phyloP scores from a whole-genome alignment of 2,329 filamentous ascomycete species.

The Colletotrichum australisinense region DNA sequence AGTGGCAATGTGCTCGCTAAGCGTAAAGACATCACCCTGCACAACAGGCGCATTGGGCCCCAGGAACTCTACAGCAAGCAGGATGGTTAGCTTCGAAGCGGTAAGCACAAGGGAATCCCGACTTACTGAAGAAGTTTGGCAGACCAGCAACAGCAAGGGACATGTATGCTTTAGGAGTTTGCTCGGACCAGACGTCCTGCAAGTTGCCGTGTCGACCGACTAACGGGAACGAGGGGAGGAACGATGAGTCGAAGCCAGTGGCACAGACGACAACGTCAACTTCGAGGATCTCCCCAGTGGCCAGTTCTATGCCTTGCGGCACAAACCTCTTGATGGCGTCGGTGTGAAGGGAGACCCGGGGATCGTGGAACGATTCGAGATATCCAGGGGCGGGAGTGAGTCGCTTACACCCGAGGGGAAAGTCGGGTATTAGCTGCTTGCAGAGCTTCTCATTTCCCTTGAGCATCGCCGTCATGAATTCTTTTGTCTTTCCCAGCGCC shows the following conservation, averaged over 20 bases:
- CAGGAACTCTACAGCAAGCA: constrained; percentile 54
- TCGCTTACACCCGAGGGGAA: constrained; percentile 59
- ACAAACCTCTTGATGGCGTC: constrained; percentile 58
- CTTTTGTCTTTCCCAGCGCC: constrained; percentile 51
- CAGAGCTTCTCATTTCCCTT: constrained; percentile 61
- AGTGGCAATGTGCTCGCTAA: constrained; percentile 62
- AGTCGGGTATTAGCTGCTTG: constrained; percentile 62
- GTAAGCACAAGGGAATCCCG: not conserved
- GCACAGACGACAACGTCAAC: constrained; percentile 68
- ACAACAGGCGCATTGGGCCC: constrained; percentile 64
- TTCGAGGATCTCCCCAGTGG: constrained; percentile 58
- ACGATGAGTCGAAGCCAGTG: constrained; percentile 68
- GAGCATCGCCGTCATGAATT: constrained; percentile 61
- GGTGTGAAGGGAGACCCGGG: constrained; percentile 30
- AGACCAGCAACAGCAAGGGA: constrained; percentile 63
- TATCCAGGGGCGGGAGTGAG: constrained; percentile 64
- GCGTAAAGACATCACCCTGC: constrained; percentile 62
- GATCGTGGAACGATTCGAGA: constrained; percentile 50
- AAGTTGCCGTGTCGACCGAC: constrained; percentile 62
- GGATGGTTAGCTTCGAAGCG: not conserved
- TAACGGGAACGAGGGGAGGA: constrained; percentile 62
- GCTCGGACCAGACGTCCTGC: constrained; percentile 57
- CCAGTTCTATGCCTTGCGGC: constrained; percentile 59
- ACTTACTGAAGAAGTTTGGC: constrained; percentile 67
- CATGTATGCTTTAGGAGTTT: constrained; percentile 62